Conservation (phyloP, 768 basidiomycete genomes). For the Pulveroboletus sp. region DNA sequence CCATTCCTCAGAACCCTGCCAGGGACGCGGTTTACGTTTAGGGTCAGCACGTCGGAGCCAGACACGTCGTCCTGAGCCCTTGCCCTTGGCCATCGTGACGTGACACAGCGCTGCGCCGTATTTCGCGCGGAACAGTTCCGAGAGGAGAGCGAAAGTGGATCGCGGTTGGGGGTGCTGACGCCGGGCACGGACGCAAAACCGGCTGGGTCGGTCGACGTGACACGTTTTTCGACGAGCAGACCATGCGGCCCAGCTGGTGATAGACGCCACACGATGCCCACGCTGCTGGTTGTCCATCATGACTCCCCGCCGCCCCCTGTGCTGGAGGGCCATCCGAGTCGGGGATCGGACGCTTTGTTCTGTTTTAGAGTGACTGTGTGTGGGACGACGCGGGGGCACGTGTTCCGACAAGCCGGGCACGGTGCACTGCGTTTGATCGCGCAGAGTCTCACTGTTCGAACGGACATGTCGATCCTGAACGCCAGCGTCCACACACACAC, state of each 20-base stretch:
- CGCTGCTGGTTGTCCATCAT: not conserved
- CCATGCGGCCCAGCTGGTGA: not conserved
- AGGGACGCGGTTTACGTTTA: not conserved
- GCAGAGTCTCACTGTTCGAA: not conserved
- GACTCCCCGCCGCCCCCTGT: too few species aligned
- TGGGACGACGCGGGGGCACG: not conserved
- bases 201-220: not conserved
- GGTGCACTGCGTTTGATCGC: not conserved
- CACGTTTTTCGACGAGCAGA: not conserved
- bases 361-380: not conserved
- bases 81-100: not conserved
- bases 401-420: too few species aligned
- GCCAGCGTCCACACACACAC: too few species aligned
- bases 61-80: not conserved
- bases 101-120: not conserved
- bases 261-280: not conserved
- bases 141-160: not conserved
- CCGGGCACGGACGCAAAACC: not conserved
- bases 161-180: not conserved
- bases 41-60: not conserved
- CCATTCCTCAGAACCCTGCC: conserved; percentile 15
- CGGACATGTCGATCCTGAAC: too few species aligned
- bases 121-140: not conserved
- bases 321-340: not conserved
- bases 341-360: not conserved